Evolutionary conservation across 257 asterid species (phyloP).

Genomic region (Asclepias syriaca): DNA sequence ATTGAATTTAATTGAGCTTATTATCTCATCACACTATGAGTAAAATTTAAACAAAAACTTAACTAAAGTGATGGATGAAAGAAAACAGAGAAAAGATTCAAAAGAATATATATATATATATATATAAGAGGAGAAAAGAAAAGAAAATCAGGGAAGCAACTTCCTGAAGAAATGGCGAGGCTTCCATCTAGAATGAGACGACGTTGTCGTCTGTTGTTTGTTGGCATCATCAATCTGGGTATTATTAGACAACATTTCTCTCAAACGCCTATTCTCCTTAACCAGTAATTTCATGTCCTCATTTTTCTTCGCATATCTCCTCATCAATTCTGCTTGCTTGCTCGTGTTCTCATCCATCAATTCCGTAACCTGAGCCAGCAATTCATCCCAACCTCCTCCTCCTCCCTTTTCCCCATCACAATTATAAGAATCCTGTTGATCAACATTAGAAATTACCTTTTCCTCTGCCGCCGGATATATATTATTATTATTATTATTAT

Average conservation of each 20-base stretch:
- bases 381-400: constrained; percentile 9
- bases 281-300: constrained; percentile 10
- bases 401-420: background rate
- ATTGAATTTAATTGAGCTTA: too few species aligned
- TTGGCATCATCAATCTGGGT: background rate
- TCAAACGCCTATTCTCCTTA: constrained; percentile 15
- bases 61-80: too few species aligned
- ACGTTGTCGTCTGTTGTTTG: background rate
- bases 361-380: constrained; percentile 11
- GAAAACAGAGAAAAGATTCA: too few species aligned
- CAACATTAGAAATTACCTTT: background rate
- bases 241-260: background rate
- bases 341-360: constrained; percentile 28
- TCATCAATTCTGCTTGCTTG: constrained; percentile 31
- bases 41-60: too few species aligned
- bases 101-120: too few species aligned
- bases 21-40: too few species aligned
- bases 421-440: too few species aligned
- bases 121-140: too few species aligned
- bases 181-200: constrained; percentile 8
- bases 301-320: constrained; percentile 28
- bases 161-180: background rate
- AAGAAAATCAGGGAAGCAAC: background rate
- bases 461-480: too few species aligned
- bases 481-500: too few species aligned